phyloP scores from a whole-genome alignment of 2,329 filamentous ascomycete genomes.

The Hypoxylon sp. region DNA sequence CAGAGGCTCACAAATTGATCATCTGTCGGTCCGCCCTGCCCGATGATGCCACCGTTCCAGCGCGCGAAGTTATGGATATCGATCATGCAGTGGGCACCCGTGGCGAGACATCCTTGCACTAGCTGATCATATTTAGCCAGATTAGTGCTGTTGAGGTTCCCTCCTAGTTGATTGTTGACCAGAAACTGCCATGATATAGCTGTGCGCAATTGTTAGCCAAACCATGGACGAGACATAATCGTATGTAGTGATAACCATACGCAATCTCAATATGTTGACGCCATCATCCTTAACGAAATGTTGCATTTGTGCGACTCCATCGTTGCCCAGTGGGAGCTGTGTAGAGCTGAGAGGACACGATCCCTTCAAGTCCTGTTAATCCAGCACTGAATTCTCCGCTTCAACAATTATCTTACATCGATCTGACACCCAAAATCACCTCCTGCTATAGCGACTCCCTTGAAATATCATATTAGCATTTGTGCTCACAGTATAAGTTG shows the following conservation, averaged over 20 bases:
- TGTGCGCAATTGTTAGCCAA: conserved; percentile 31
- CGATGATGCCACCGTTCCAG: conserved; percentile 73
- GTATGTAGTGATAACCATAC: conserved; percentile 46
- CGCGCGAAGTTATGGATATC: conserved; percentile 72
- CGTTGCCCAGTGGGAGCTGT: conserved; percentile 54
- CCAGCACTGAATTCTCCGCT: neutral
- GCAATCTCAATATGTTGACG: conserved; percentile 70
- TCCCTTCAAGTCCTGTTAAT: conserved; percentile 51
- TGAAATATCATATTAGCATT: conserved; percentile 23
- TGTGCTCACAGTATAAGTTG: neutral
- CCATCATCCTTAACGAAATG: conserved; percentile 67
- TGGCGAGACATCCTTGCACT: conserved; percentile 67
- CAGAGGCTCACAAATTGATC: conserved; percentile 71
- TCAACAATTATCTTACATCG: conserved; percentile 52
- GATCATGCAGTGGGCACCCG: conserved; percentile 70
- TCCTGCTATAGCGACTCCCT: conserved; percentile 62
- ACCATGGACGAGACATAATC: neutral
- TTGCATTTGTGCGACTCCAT: conserved; percentile 64
- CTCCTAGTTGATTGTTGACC: conserved; percentile 65
- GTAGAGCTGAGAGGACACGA: conserved; percentile 55
- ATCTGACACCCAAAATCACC: conserved; percentile 64
- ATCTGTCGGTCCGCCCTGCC: conserved; percentile 73
- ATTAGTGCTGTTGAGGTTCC: conserved; percentile 62
- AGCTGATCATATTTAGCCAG: conserved; percentile 67
- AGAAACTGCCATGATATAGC: conserved; percentile 72